Percentiles rank a stretch among this genome's conserved stretches.
These are phyloP conservation scores for Monilinia fructicola DNA, from an alignment of 2,329 filamentous ascomycete genomes.

Conservation along the genomic window DNA sequence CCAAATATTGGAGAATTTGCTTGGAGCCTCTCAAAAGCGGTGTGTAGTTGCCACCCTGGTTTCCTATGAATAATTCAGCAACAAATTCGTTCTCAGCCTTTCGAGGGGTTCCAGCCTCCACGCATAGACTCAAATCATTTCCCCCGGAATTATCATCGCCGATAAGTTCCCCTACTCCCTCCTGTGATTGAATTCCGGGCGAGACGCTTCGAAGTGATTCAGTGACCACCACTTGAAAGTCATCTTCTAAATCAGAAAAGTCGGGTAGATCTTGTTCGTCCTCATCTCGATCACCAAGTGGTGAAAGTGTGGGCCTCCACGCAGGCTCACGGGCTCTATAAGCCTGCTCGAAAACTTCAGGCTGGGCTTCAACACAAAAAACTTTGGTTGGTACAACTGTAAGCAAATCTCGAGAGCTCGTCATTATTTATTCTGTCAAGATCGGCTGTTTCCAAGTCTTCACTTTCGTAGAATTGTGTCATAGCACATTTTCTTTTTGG, in stretches of 20 bases:
- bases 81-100: slow-evolving; percentile 3
- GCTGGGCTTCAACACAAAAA: background rate
- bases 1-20: slow-evolving; percentile 18
- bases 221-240: slow-evolving; percentile 1
- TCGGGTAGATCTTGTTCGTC: slow-evolving; percentile 21
- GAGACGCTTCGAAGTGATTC: slow-evolving; percentile 9
- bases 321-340: slow-evolving; percentile 10
- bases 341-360: background rate
- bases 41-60: background rate
- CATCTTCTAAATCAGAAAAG: slow-evolving; percentile 19
- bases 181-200: slow-evolving; percentile 7
- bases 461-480: slow-evolving; percentile 3
- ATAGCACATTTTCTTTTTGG: slow-evolving; percentile 20
- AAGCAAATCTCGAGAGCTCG: background rate
- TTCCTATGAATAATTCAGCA: slow-evolving; percentile 1
- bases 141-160: slow-evolving; percentile 9
- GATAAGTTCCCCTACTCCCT: background rate
- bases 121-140: slow-evolving; percentile 15
- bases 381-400: background rate
- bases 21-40: slow-evolving; percentile 21
- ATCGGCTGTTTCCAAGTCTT: background rate
- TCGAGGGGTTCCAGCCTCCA: slow-evolving; percentile 19
- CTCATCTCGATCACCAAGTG: slow-evolving; percentile 4
- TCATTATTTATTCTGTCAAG: background rate
- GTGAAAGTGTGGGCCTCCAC: slow-evolving; percentile 15